Conservation (phyloP, 1,284 basidiomycete species). For the Takashimella tepidaria region DNA sequence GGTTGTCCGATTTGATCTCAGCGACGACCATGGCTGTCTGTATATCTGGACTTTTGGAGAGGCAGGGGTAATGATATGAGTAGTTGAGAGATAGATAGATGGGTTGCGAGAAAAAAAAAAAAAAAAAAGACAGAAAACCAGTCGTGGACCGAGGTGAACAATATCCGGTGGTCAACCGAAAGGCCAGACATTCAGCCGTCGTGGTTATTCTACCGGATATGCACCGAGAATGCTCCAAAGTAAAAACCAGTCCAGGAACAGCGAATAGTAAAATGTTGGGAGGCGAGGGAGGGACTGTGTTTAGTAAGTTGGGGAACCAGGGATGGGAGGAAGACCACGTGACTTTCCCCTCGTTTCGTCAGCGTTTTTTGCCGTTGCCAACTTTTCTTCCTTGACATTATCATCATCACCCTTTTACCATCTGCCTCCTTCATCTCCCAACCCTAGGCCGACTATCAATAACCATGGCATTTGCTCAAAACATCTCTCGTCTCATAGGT, state of each 20-base stretch:
- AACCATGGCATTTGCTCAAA: slow-evolving; percentile 31
- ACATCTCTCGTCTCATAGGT: slow-evolving; percentile 31
- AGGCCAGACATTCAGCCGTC: not conserved
- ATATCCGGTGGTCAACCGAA: not conserved
- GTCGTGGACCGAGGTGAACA: no score
- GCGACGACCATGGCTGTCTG: not conserved
- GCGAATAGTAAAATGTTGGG: not conserved
- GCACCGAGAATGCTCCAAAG: not conserved
- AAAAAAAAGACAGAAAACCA: not conserved
- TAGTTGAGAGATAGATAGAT: not conserved
- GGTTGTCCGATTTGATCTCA: slow-evolving; percentile 39
- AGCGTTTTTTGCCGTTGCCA: no score
- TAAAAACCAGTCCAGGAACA: not conserved
- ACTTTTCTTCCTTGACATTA: no score
- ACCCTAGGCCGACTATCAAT: no score
- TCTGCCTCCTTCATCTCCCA: not conserved
- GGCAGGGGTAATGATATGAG: not conserved
- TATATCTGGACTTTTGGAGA: not conserved
- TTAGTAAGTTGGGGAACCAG: no score
- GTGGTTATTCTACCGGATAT: not conserved
- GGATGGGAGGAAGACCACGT: no score
- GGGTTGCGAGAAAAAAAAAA: slow-evolving; percentile 2
- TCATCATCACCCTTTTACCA: no score
- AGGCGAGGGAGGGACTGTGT: not conserved
- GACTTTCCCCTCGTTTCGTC: no score